phyloP scores from a whole-genome alignment of 1,284 basidiomycete species.

The Moesziomyces globuligerus region DNA sequence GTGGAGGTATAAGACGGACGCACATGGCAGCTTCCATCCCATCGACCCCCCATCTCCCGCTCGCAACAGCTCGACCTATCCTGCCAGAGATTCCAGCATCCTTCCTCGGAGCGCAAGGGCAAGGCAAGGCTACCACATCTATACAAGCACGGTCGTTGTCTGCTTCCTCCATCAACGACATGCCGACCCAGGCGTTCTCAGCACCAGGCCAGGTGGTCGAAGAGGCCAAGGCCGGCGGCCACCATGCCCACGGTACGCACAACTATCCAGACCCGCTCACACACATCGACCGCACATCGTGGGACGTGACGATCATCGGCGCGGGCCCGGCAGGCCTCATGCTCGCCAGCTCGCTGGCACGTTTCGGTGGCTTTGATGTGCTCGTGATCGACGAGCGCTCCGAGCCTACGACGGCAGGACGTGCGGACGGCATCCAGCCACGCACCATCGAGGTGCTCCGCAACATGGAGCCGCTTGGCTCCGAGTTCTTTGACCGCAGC shows the following conservation, averaged over 20 bases:
- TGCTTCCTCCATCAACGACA: slow-evolving; percentile 1
- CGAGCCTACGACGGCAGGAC: slow-evolving; percentile 67
- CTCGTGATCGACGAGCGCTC: slow-evolving; percentile 67
- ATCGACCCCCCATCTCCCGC: slow-evolving; percentile 11
- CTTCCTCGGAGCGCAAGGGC: not conserved
- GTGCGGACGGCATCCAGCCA: slow-evolving; percentile 69
- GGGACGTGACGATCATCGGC: slow-evolving; percentile 63
- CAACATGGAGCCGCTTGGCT: slow-evolving; percentile 66
- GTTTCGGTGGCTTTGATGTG: slow-evolving; percentile 61
- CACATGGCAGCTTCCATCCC: not conserved
- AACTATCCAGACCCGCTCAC: slow-evolving; percentile 55
- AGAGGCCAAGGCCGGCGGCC: slow-evolving; percentile 51
- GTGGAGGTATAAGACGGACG: not conserved
- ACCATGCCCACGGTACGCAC: slow-evolving; percentile 55
- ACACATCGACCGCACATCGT: slow-evolving; percentile 51
- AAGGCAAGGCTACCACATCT: not conserved
- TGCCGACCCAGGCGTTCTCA: slow-evolving; percentile 41
- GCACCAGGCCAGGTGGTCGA: slow-evolving; percentile 48
- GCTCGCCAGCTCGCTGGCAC: slow-evolving; percentile 57
- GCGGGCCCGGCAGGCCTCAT: slow-evolving; percentile 66
- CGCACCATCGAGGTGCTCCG: slow-evolving; percentile 75
- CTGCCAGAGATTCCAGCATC: not conserved
- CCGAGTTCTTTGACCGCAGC: slow-evolving; percentile 59
- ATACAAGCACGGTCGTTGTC: no score
- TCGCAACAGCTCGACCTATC: not conserved